phyloP scores from a whole-genome alignment of 2,329 filamentous ascomycete species.

The Xylaria arbuscula region DNA sequence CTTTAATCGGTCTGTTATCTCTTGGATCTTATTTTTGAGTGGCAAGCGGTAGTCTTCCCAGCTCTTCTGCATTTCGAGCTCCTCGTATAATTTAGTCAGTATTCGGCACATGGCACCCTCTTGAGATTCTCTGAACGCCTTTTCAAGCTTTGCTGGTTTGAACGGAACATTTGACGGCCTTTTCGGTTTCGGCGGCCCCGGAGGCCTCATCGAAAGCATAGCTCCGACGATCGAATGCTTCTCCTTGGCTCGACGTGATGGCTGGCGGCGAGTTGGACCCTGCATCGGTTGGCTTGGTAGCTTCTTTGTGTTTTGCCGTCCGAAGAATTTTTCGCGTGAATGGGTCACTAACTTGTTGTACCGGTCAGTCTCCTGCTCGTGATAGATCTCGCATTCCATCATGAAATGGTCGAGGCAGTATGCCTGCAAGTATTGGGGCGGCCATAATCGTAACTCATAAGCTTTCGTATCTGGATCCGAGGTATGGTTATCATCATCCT shows the following conservation, averaged over 20 bases:
- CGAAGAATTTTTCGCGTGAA: slow-evolving; percentile 16
- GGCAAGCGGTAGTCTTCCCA: slow-evolving; percentile 21
- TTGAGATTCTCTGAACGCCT: slow-evolving; percentile 24
- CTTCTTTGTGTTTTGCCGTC: slow-evolving; percentile 27
- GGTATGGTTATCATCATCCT: background rate
- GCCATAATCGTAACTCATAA: slow-evolving; percentile 39
- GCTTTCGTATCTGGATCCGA: background rate
- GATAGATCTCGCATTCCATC: slow-evolving; percentile 45
- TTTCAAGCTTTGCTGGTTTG: slow-evolving; percentile 29
- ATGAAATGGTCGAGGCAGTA: slow-evolving; percentile 47
- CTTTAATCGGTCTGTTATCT: background rate
- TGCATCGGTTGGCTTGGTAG: slow-evolving; percentile 17
- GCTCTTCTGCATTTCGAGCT: slow-evolving; percentile 24
- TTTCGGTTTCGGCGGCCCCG: background rate
- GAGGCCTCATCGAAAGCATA: background rate
- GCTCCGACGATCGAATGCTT: slow-evolving; percentile 19
- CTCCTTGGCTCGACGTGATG: slow-evolving; percentile 40
- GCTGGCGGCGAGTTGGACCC: slow-evolving; percentile 41
- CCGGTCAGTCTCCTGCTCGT: slow-evolving; percentile 39
- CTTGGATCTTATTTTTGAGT: slow-evolving; percentile 17
- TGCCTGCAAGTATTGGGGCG: slow-evolving; percentile 40
- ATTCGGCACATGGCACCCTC: slow-evolving; percentile 20
- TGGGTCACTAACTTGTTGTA: slow-evolving; percentile 33
- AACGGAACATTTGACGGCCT: slow-evolving; percentile 9
- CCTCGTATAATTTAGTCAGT: slow-evolving; percentile 15